phyloP scores from a whole-genome alignment of 306 rosid species.

The Prosopis cineraria region DNA sequence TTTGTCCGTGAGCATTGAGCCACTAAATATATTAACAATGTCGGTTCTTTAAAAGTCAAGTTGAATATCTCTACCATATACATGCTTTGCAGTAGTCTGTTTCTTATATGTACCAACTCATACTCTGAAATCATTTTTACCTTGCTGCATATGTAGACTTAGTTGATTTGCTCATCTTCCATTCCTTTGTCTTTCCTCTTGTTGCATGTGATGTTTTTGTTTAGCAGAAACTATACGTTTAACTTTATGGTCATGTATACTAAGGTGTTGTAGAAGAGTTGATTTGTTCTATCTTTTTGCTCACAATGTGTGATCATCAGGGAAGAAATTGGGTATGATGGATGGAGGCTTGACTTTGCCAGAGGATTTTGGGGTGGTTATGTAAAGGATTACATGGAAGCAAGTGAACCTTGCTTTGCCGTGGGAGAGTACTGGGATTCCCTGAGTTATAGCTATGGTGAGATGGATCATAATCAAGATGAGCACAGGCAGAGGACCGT shows the following conservation, averaged over 20 bases:
- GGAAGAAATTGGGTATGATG: slow-evolving; percentile 87
- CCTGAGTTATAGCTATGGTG: slow-evolving; percentile 70
- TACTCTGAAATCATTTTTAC: background rate
- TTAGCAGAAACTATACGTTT: background rate
- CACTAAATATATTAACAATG: background rate
- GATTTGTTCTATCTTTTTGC: slow-evolving; percentile 6
- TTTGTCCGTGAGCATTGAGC: background rate
- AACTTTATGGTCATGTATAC: background rate
- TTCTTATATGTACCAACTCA: background rate
- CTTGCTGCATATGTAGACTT: background rate
- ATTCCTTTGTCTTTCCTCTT: slow-evolving; percentile 4
- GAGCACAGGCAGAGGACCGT: slow-evolving; percentile 87
- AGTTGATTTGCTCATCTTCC: too few relatives aligned
- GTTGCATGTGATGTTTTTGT: slow-evolving; percentile 1
- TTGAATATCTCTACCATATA: background rate
- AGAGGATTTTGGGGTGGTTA: too few relatives aligned
- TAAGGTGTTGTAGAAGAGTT: background rate
- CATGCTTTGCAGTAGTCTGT: slow-evolving; percentile 9
- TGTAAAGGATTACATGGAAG: too few relatives aligned
- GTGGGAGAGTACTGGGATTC: too few relatives aligned
- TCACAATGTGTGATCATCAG: slow-evolving; percentile 42
- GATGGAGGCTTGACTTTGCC: too few relatives aligned
- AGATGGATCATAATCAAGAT: slow-evolving; percentile 85
- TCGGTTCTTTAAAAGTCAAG: slow-evolving; percentile 11
- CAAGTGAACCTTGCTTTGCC: too few relatives aligned